A percentile compares a stretch with the other conserved stretches of the same genome.
Conservation (phyloP, 116 monocot species). For the Trichopus zeylanicus region DNA sequence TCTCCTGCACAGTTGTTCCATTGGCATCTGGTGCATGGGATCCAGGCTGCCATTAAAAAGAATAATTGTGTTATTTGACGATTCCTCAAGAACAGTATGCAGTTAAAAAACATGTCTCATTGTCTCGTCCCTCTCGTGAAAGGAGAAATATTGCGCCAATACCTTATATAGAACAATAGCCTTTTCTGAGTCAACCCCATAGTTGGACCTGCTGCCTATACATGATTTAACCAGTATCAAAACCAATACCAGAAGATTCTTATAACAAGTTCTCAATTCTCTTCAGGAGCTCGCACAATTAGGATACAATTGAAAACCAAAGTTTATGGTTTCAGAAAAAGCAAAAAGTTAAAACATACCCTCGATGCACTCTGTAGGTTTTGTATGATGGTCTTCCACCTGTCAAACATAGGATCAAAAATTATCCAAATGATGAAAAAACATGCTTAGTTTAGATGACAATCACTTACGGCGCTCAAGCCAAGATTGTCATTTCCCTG, state of each 20-base stretch:
- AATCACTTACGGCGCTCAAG: not conserved
- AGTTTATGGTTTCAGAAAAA: too few species aligned
- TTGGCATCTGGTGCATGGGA: not conserved
- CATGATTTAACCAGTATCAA: not conserved
- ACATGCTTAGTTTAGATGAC: not conserved
- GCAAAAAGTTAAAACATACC: too few species aligned
- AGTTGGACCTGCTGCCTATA: not conserved
- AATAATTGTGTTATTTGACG: not conserved
- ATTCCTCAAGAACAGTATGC: slow-evolving; percentile 9
- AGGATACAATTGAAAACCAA: too few species aligned
- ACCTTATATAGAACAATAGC: slow-evolving; percentile 11
- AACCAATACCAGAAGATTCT: not conserved
- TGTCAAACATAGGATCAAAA: not conserved
- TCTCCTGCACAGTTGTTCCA: not conserved
- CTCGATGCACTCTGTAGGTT: not conserved
- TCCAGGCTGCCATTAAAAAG: not conserved
- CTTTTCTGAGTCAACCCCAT: not conserved
- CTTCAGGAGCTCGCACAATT: too few species aligned
- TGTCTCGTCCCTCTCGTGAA: too few species aligned
- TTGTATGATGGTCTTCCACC: not conserved
- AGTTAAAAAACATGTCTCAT: not conserved
- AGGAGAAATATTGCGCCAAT: not conserved
- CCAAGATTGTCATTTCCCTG: slow-evolving; percentile 2
- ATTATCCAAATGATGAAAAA: not conserved
- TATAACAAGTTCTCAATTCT: too few species aligned